Base-by-base conservation (phyloP, 805 yeast species). In the Metschnikowia kofuensis region DNA sequence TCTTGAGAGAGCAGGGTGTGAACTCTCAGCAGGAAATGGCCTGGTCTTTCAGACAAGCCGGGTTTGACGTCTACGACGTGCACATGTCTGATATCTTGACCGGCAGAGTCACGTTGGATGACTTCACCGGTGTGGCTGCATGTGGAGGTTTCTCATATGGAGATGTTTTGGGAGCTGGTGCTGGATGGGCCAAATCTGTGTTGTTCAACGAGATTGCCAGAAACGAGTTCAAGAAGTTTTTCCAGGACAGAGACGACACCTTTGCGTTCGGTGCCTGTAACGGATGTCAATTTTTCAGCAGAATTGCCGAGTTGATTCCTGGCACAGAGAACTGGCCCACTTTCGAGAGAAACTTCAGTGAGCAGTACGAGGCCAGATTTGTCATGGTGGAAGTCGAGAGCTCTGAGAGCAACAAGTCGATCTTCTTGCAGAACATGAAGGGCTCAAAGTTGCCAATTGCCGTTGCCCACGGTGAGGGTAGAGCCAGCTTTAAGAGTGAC, bases 81-180 rank as follows among this genome's bases (percentile, higher is more conserved):
- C 97, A 95, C 63, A 94, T 94, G 99, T 82, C 95, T 16, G 99
- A 94, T 66, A 79, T 94, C 50, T 71, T 91, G 53, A 71, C 78
- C 35, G 96, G 96, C 39, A 78, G 75, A 59, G 86, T 86, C 34
- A 67, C 83, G 15, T 76, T 94, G 55, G 84, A 82, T 61, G 85
- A 82, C 40, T 94, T 94, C 68, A 89, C 85, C 43, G 99, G 99
- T 53, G 60, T 94, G 42, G 98, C 97, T 38, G 98, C 98, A 4
- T 95, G 99, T 73, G 99, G 99, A 70, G 99, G 99, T 13, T 94
- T 94, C 77, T 89, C 97, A 1, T 94, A 91, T 64, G 99, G 99
- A 77, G 99, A 94, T 70, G 99, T 94, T 42, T 76, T 94, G 51
- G 99, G 99, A 58, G 99, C 99, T 34, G 99, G 97, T 65, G 87